Percentiles rank a stretch among this genome's conserved stretches.
These are phyloP conservation scores for Aaosphaeria pasadenensis DNA, from an alignment of 2,329 filamentous ascomycete genomes.

Conservation along the genomic window DNA sequence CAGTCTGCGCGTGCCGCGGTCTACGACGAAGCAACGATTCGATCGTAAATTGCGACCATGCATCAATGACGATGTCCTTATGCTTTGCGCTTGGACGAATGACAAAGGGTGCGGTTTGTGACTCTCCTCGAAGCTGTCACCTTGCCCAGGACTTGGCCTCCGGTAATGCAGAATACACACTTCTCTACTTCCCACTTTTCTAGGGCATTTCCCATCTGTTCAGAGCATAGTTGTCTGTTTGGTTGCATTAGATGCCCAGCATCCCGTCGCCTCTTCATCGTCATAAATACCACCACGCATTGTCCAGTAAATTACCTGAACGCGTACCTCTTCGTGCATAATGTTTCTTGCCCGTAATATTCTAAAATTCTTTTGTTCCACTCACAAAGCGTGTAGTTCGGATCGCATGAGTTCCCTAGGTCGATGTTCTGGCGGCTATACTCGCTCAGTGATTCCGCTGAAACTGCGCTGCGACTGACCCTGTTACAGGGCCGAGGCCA, in stretches of 20 bases:
- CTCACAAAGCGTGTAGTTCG: neutral
- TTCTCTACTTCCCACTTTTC: slow-evolving; percentile 21
- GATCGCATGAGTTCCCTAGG: slow-evolving; percentile 28
- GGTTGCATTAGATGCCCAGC: slow-evolving; percentile 16
- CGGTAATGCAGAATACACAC: slow-evolving; percentile 26
- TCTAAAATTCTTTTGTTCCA: slow-evolving; percentile 8
- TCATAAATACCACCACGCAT: slow-evolving; percentile 23
- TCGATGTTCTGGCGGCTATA: slow-evolving; percentile 18
- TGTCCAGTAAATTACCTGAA: slow-evolving; percentile 5
- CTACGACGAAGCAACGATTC: neutral
- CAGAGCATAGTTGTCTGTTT: slow-evolving; percentile 24
- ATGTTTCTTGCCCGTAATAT: slow-evolving; percentile 19
- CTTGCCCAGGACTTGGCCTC: slow-evolving; percentile 7
- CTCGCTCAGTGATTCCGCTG: slow-evolving; percentile 24
- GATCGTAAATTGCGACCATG: neutral
- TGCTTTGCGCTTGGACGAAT: slow-evolving; percentile 3
- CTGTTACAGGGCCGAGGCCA: slow-evolving; percentile 21
- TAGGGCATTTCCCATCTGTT: slow-evolving; percentile 15
- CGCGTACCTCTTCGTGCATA: slow-evolving; percentile 19
- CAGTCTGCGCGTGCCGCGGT: neutral
- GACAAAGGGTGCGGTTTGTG: slow-evolving; percentile 8
- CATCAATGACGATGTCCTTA: slow-evolving; percentile 2
- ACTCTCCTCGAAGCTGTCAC: slow-evolving; percentile 6
- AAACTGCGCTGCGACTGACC: slow-evolving; percentile 31
- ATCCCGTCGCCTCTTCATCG: slow-evolving; percentile 20